Evolutionary conservation across 768 basidiomycete genomes (phyloP).

Genomic region (Naganishia onofrii): DNA sequence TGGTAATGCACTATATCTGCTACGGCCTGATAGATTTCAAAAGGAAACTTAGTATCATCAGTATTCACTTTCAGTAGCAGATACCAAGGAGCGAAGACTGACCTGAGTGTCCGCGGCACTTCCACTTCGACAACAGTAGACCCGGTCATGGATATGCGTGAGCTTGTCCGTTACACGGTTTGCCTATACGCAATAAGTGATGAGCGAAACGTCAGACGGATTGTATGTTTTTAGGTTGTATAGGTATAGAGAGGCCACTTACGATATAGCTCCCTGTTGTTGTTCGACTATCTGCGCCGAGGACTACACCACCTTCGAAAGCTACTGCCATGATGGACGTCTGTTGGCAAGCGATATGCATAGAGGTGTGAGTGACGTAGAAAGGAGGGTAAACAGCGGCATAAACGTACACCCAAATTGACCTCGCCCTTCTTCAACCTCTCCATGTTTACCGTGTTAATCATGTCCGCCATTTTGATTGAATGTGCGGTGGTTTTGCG

Average conservation of each 20-base stretch:
- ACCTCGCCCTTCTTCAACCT: slow-evolving; percentile 91
- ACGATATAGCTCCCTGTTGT: slow-evolving; percentile 97
- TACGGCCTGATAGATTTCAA: slow-evolving; percentile 59
- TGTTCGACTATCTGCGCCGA: slow-evolving; percentile 95
- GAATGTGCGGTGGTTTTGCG: neutral
- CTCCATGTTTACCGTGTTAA: slow-evolving; percentile 69
- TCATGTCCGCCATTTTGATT: slow-evolving; percentile 53
- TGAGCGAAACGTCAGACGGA: neutral
- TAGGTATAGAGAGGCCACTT: slow-evolving; percentile 45
- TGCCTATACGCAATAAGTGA: slow-evolving; percentile 58
- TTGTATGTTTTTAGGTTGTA: neutral
- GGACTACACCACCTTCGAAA: slow-evolving; percentile 88
- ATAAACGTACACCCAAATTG: slow-evolving; percentile 79
- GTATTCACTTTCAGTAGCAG: neutral
- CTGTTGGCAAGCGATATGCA: slow-evolving; percentile 54
- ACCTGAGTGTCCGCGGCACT: slow-evolving; percentile 93
- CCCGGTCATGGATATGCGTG: slow-evolving; percentile 91
- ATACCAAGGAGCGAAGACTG: neutral
- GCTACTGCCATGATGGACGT: slow-evolving; percentile 99
- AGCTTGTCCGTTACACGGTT: slow-evolving; percentile 99
- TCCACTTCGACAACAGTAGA: slow-evolving; percentile 98
- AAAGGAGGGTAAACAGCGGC: neutral
- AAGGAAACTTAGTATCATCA: neutral
- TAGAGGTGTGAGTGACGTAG: neutral
- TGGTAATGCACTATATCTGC: slow-evolving; percentile 85